Conservation (phyloP, 2,329 filamentous ascomycete species). For the Cladophialophora exuberans region DNA sequence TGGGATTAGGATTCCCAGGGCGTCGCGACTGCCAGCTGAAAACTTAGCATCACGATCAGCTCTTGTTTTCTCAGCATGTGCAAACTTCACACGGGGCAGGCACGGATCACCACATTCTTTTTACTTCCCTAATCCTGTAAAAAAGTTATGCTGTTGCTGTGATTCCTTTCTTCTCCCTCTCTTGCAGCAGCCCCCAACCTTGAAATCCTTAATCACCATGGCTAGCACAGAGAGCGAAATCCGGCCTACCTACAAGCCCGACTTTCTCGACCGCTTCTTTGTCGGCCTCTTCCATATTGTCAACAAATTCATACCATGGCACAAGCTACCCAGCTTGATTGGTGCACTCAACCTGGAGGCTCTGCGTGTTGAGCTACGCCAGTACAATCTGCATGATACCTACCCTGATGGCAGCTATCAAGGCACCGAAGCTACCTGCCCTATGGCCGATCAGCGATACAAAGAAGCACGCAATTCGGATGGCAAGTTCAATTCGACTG, state of each 20-base stretch:
- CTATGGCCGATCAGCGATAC: conserved; percentile 16
- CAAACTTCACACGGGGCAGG: no score
- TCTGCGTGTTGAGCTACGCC: conserved; percentile 47
- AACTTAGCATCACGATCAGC: not conserved
- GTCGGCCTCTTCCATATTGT: conserved; percentile 43
- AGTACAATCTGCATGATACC: conserved; percentile 49
- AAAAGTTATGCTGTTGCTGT: no score
- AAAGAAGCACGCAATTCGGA: conserved; percentile 45
- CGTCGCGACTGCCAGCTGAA: not conserved
- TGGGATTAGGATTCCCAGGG: not conserved
- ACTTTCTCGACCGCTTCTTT: conserved; percentile 36
- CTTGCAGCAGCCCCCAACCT: no score
- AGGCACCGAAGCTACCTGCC: conserved; percentile 37
- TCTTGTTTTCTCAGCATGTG: not conserved
- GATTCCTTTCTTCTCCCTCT: no score
- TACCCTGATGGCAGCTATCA: conserved; percentile 45
- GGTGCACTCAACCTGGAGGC: conserved; percentile 48
- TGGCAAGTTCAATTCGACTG: conserved; percentile 49
- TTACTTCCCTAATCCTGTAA: no score
- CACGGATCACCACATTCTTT: no score
- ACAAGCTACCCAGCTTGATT: conserved; percentile 38
- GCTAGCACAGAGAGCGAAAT: conserved; percentile 7
- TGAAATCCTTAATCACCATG: not conserved
- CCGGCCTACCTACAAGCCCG: conserved; percentile 35
- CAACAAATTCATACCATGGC: conserved; percentile 47